Percentiles rank a stretch among this genome's conserved stretches.
These are phyloP conservation scores for Cladosporium colombiae DNA, from an alignment of 2,329 filamentous ascomycete genomes.

Conservation along the genomic window DNA sequence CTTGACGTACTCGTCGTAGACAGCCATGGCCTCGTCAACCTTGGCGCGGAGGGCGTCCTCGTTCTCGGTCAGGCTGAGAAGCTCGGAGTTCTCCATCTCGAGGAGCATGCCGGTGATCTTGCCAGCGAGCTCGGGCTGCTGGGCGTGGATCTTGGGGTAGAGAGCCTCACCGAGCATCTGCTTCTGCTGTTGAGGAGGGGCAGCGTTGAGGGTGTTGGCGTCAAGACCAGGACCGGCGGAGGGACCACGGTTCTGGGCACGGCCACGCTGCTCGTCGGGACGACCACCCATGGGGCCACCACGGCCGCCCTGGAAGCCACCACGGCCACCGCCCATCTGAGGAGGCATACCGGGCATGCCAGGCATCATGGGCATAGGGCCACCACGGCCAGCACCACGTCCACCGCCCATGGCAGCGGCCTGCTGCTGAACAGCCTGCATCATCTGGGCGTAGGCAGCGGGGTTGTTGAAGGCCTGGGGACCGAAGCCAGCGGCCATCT, in stretches of 20 bases:
- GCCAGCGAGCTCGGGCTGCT: constrained; percentile 93
- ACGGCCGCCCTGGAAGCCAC: constrained; percentile 57
- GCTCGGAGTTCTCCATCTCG: constrained; percentile 97
- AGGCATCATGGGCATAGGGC: constrained; percentile 65
- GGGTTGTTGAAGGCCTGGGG: constrained; percentile 75
- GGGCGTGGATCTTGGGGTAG: constrained; percentile 95
- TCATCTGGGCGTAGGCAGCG: constrained; percentile 58
- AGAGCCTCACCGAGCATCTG: constrained; percentile 97
- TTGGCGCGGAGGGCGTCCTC: constrained; percentile 86
- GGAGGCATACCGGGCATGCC: constrained; percentile 53
- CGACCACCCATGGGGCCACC: constrained; percentile 52
- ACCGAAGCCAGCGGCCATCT: constrained; percentile 70
- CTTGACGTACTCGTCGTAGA: constrained; percentile 99
- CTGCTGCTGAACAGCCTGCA: constrained; percentile 74
- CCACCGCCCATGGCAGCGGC: constrained; percentile 58
- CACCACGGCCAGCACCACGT: constrained; percentile 53
- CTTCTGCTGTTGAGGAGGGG: constrained; percentile 81
- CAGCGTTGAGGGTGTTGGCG: constrained; percentile 52
- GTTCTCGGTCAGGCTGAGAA: constrained; percentile 92
- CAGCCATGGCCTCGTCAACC: constrained; percentile 94
- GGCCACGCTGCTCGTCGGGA: constrained; percentile 41
- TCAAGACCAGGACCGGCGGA: constrained; percentile 41
- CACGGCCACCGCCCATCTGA: constrained; percentile 55
- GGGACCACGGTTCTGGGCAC: constrained; percentile 39
- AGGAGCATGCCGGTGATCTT: constrained; percentile 99